Base-by-base conservation (phyloP, 164 flowering plant genomes). In the Euptelea pleiosperma region DNA sequence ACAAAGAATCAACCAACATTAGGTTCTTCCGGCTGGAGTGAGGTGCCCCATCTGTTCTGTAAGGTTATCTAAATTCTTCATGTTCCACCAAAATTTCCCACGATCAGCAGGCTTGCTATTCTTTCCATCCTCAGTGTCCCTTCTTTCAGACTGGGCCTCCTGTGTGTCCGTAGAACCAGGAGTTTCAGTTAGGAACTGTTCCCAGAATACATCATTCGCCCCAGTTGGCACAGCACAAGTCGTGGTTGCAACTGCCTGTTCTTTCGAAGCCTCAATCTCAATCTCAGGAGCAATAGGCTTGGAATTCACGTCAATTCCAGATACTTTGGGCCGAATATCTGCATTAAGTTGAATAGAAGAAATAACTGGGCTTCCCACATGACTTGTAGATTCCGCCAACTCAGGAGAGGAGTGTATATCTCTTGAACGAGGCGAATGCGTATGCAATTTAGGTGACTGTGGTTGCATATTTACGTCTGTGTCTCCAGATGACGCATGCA, bases 121-220 rank as follows among this genome's bases (percentile, higher is more conserved):
- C 45, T 61, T 73, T 51, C 49, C 56, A 21, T 41, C 50, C 57
- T 50, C 70, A 24, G 15, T 16, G 7, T 74, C 76, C 57, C 68
- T 65, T 55, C 79, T 71, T 64, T 75, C 79, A 28, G 81, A 73
- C 68, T 78, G 85, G 33, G 59, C 80, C 65, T 79, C 84, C 55
- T 71, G 83, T 5, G 70, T 34, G 12, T 66, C 76, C 21, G 72
- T 22, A 14, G 80, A 67, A 45, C 77, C 77, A 43, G 91, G 91
- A 21, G 73, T 73, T 65, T 88, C 96, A 0, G 92, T 85, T 33
- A 88, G 58, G 62, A 84, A 86, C 62, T 86, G 90, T 60, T 79
- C 80, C 96, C 96, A 88, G 61, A 88, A 88, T 10, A 69, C 70
- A 68, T 88, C 96, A 70, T 88, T 88, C 8, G 52, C 80, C 39